Percentiles rank a stretch among this genome's conserved stretches.
Conservation (phyloP, 129 eudicot genomes). For the sunflower (Helianthus annuus) region DNA sequence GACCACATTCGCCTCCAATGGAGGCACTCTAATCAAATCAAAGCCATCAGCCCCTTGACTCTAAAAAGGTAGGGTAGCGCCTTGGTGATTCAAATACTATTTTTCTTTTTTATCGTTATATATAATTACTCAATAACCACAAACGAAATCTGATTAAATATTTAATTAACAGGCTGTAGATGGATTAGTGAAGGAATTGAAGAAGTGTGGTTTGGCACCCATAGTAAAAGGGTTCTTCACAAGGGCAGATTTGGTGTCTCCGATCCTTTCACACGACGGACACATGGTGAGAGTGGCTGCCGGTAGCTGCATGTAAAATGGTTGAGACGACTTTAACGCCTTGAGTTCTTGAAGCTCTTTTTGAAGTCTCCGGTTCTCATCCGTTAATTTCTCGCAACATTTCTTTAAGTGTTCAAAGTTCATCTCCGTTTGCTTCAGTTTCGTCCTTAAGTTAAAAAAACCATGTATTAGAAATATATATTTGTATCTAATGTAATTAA, state of each 20-base stretch:
- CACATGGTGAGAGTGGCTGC: slow-evolving; percentile 94
- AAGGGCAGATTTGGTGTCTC: slow-evolving; percentile 31
- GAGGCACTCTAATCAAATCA: not conserved
- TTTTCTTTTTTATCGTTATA: slow-evolving; percentile 22
- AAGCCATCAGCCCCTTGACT: slow-evolving; percentile 48
- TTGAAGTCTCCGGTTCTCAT: slow-evolving; percentile 82
- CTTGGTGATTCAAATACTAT: slow-evolving; percentile 17
- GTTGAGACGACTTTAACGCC: slow-evolving; percentile 59
- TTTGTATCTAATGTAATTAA: not conserved
- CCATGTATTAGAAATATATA: not conserved
- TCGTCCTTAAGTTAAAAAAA: slow-evolving; percentile 57
- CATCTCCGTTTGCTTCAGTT: slow-evolving; percentile 93
- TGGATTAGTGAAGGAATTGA: slow-evolving; percentile 59
- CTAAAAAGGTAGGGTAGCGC: slow-evolving; percentile 49
- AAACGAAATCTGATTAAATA: not conserved
- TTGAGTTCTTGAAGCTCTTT: slow-evolving; percentile 86
- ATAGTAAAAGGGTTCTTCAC: slow-evolving; percentile 37
- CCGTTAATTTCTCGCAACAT: slow-evolving; percentile 72
- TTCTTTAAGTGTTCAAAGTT: slow-evolving; percentile 87
- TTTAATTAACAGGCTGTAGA: slow-evolving; percentile 60
- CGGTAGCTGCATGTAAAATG: slow-evolving; percentile 87
- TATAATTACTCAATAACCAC: slow-evolving; percentile 24
- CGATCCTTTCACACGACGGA: slow-evolving; percentile 84
- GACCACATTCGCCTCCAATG: no score
- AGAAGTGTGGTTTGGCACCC: slow-evolving; percentile 56